Base-by-base conservation (phyloP, 441 rosid species). In the Arabidopsis lyrata region DNA sequence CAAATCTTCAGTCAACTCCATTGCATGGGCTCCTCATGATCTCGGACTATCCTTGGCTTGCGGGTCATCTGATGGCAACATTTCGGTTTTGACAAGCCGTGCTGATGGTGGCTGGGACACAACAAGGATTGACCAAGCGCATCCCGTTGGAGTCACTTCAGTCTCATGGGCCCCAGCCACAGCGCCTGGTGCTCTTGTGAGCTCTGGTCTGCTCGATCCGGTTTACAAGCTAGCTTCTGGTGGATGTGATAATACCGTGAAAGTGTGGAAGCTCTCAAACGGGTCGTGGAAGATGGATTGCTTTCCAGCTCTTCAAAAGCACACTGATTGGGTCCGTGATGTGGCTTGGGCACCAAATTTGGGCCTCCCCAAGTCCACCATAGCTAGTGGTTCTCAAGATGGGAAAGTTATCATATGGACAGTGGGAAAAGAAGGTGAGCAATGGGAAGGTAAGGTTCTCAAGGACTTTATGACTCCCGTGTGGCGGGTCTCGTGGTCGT, bases 401-500 rank as follows among this genome's bases (percentile, higher is more conserved):
- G 95, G 93, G 70, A 91, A 72, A 70, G 93, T 86, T 67, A 81
- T 92, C 45, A 86, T 92, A 69, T 88, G 98, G 96, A 90, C 92
- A 6, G 81, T 84, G 73, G 85, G 87, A 5, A 90, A 72, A 82
- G 96, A 92, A 83, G 95, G 88, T 61, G 95, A 87, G 54, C 84
- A 78, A 35, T 92, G 97, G 98, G 86, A 86, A 66, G 97, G 97
- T 11, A 86, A 75, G 80, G 86, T 87, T 73, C 80, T 92, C 66
- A 72, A 85, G 54, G 96, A 92, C 81, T 91, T 89, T 66, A 85
- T 78, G 81, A 79, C 90, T 15, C 95, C 96, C 1, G 94, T 88
- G 47, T 88, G 97, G 95, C 79, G 95, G 65, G 90, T 92, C 24
- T 90, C 97, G 0, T 92, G 98, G 98, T 92, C 97, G 2, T 85